phyloP scores from a whole-genome alignment of 805 yeast species.

The Kodamaea neixiangensis region DNA sequence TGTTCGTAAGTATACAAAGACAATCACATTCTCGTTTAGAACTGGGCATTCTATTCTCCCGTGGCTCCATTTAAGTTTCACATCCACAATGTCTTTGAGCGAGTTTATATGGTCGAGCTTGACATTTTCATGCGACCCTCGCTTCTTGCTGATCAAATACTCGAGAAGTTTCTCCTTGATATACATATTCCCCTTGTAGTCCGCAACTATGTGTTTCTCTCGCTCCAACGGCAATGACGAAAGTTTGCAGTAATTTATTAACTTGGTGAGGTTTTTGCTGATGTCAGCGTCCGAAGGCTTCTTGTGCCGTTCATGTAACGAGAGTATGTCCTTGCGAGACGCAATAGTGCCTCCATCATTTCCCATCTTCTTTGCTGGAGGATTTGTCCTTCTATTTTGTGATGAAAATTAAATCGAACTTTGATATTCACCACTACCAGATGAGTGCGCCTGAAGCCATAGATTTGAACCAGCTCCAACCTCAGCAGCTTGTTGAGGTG shows the following conservation, averaged over 20 bases:
- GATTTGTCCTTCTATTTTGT: not conserved
- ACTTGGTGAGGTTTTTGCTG: constrained; percentile 12
- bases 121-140: not conserved
- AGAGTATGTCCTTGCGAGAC: constrained; percentile 51
- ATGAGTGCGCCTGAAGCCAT: constrained; percentile 10
- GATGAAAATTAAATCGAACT: constrained; percentile 1
- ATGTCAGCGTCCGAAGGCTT: constrained; percentile 17
- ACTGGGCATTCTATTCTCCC: constrained; percentile 33
- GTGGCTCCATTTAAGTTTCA: constrained; percentile 24
- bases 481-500: constrained; percentile 83
- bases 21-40: constrained; percentile 6
- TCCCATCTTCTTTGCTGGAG: constrained; percentile 19
- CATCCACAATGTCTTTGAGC: constrained; percentile 28
- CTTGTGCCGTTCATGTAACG: constrained; percentile 20
- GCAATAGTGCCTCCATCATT: constrained; percentile 79
- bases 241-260: constrained; percentile 23
- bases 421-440: not conserved
- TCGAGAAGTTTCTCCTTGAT: constrained; percentile 66
- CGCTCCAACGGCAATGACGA: constrained; percentile 41
- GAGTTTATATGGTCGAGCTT: constrained; percentile 21
- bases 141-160: constrained; percentile 41
- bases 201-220: constrained; percentile 58
- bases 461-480: constrained; percentile 69
- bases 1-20: constrained; percentile 32
- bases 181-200: constrained; percentile 64